Evolutionary conservation across 2,329 filamentous ascomycete genomes (phyloP).

Genomic region (Tothia fuscella): DNA sequence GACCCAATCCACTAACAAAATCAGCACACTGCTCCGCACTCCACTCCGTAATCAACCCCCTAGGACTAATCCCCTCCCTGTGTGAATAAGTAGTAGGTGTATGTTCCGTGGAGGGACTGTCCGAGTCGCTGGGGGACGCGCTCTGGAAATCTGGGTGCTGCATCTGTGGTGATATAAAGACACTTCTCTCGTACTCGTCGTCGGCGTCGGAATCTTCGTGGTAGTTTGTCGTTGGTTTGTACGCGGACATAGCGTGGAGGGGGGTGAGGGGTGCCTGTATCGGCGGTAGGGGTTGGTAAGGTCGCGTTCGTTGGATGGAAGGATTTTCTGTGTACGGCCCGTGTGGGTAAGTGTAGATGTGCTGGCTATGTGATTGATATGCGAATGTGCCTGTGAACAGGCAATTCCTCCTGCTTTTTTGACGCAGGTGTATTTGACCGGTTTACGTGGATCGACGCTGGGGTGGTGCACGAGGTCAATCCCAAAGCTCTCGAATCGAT

Average conservation of each 20-base stretch:
- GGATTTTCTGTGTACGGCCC: too few species aligned
- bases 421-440: too few species aligned
- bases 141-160: conserved; percentile 48
- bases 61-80: conserved; percentile 55
- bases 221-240: conserved; percentile 41
- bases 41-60: conserved; percentile 69
- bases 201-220: conserved; percentile 69
- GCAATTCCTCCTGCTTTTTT: too few species aligned
- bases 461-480: too few species aligned
- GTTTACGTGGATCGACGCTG: too few species aligned
- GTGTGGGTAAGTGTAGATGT: too few species aligned
- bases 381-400: too few species aligned
- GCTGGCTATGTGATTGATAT: too few species aligned
- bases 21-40: conserved; percentile 80
- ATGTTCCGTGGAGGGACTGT: conserved; percentile 58
- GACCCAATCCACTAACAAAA: conserved; percentile 67
- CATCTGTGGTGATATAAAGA: conserved; percentile 55
- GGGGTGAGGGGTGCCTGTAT: not conserved
- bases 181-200: conserved; percentile 70
- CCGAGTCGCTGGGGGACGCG: conserved; percentile 57
- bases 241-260: conserved; percentile 18
- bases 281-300: not conserved
- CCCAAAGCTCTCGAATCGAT: too few species aligned
- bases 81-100: conserved; percentile 70
- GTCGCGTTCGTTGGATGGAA: too few species aligned